Evolutionary conservation across 176 grass and related monocot species (phyloP), one percentile per base, ranked within the genome.

Genomic region (Rhynchospora pubera): DNA sequence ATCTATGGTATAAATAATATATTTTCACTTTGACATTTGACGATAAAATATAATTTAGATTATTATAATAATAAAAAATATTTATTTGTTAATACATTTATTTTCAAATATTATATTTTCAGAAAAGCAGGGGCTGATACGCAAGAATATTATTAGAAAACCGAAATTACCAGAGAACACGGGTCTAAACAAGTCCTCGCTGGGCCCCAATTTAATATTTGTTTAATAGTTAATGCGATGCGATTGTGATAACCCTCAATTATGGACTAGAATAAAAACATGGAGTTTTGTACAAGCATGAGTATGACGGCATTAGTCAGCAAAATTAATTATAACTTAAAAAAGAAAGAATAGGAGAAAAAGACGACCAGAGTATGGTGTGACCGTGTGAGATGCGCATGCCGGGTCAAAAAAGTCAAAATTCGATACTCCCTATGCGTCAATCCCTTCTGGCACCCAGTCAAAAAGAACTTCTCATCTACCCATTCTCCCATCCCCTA

Each of bases 351-450:
- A 76, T 30, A 76, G 1, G 22, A n/a, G 18, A 69, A 52, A 72
- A 75, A 12, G 72, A 76, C 48, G 72, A 77, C 72, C 7, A 9
- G 16, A 53, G 13, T 6, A 15, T 70, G 34, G 11, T 23, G 82
- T n/a, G n/a, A n/a, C n/a, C n/a, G n/a, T n/a, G n/a, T 24, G 59
- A 48, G 82, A n/a, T 9, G 52, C 26, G 21, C 15, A 57, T 53
- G 21, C 12, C 56, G 43, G 79, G 85, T 84, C 68, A 81, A 84
- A 65, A 90, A 79, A 75, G 73, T 84, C 79, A 79, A 90, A 84
- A 9, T 60, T 60, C 72, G 57, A 84, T 87, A 78, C 53, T 84
- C 51, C 57, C 66, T 13, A 68, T 80, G 85, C 77, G 79, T 68
- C 80, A 77, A 84, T 55, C 81, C 43, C 43, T 3, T 75, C 83